These are phyloP conservation scores for Omphalea diandra DNA, from an alignment of 441 rosid species.

Conservation along the genomic window DNA sequence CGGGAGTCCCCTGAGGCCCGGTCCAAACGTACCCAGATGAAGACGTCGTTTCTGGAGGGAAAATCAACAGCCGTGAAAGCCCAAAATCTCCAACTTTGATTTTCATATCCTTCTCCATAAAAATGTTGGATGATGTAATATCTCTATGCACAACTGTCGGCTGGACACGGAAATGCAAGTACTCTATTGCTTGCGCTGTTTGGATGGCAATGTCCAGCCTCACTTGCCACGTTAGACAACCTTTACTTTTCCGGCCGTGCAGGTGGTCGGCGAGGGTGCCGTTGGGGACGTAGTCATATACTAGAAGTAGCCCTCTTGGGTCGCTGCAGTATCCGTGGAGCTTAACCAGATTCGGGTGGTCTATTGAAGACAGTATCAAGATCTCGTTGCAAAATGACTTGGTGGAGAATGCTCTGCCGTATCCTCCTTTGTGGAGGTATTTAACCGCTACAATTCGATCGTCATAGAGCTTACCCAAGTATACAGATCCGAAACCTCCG, in stretches of 20 bases:
- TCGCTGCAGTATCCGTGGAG: conserved; percentile 95
- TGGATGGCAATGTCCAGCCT: conserved; percentile 77
- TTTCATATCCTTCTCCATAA: conserved; percentile 77
- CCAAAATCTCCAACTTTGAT: conserved; percentile 89
- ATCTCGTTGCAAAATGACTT: conserved; percentile 90
- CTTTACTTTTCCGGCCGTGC: conserved; percentile 46
- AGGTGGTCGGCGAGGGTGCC: conserved; percentile 92
- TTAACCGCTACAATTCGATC: conserved; percentile 77
- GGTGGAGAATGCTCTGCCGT: conserved; percentile 54
- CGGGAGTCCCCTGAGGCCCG: conserved; percentile 95
- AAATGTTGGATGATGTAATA: conserved; percentile 75
- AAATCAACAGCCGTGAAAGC: conserved; percentile 62
- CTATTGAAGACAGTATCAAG: conserved; percentile 69
- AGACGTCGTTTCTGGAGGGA: conserved; percentile 51
- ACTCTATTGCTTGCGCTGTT: conserved; percentile 68
- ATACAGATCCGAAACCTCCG: conserved; percentile 91
- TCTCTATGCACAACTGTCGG: conserved; percentile 86
- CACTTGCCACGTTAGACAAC: conserved; percentile 55
- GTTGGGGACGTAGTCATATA: conserved; percentile 76
- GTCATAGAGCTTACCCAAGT: conserved; percentile 64
- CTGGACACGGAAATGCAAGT: conserved; percentile 59
- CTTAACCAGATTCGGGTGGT: conserved; percentile 79
- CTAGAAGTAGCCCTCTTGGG: conserved; percentile 80
- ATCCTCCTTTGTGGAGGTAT: conserved; percentile 53
- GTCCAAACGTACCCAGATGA: conserved; percentile 68